Conservation (phyloP, 257 asterid species). For the Nicotiana knightiana region DNA sequence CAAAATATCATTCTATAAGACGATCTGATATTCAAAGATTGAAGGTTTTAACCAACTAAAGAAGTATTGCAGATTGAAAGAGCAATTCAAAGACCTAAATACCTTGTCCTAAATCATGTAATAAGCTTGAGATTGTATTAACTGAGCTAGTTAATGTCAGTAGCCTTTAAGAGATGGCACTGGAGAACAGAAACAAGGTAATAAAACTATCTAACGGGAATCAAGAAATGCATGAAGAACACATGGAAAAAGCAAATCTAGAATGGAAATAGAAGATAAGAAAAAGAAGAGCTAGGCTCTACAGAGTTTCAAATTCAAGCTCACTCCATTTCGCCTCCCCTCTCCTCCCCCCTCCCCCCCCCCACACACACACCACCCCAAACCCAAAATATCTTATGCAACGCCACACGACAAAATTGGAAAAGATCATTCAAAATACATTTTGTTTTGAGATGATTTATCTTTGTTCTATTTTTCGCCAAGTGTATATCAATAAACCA, state of each 20-base stretch:
- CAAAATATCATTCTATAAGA: no score
- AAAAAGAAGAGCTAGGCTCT: background rate
- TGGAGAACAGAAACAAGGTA: background rate
- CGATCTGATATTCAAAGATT: background rate
- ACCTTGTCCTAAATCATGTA: constrained; percentile 1
- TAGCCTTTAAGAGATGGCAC: background rate
- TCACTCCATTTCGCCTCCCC: background rate
- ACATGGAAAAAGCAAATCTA: background rate
- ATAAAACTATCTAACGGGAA: background rate
- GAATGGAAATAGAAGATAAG: background rate
- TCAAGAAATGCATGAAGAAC: background rate
- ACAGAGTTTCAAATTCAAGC: background rate
- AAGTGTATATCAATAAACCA: background rate
- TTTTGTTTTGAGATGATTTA: background rate
- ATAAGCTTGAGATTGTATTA: background rate
- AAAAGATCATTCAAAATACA: no score
- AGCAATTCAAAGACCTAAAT: background rate
- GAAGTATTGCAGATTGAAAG: constrained; percentile 6
- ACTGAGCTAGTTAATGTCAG: background rate
- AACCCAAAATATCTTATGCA: no score
- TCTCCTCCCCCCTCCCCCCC: no score
- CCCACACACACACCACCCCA: no score
- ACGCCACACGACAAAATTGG: no score
- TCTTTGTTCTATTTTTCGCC: background rate
- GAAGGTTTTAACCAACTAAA: background rate